Evolutionary conservation across 2,329 filamentous ascomycete genomes (phyloP).

Genomic region (Phialophora expanda): DNA sequence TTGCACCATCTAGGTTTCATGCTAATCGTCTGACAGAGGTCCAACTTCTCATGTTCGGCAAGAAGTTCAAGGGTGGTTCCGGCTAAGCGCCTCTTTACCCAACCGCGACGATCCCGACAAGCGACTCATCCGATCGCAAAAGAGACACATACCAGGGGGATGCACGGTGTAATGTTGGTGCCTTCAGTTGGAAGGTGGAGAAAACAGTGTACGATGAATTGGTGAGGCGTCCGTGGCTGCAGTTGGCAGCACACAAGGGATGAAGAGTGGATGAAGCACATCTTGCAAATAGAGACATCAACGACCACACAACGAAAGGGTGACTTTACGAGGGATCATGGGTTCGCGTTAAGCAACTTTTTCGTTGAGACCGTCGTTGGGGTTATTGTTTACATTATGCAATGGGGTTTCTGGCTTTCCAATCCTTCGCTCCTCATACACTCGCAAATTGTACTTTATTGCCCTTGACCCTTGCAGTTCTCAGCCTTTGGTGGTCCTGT

Average conservation of each 20-base stretch:
- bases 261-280: constrained; percentile 19
- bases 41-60: constrained; percentile 98
- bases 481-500: not conserved
- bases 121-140: constrained; percentile 14
- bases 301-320: constrained; percentile 20
- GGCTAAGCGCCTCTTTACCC: constrained; percentile 41
- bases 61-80: constrained; percentile 81
- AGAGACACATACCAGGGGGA: not conserved
- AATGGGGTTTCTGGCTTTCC: constrained; percentile 29
- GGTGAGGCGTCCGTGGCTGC: constrained; percentile 9
- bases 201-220: constrained; percentile 20
- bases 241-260: constrained; percentile 10
- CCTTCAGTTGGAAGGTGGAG: constrained; percentile 25
- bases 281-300: constrained; percentile 32
- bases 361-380: constrained; percentile 19
- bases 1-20: not conserved
- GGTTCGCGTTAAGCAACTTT: constrained; percentile 9
- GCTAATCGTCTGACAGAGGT: constrained; percentile 37
- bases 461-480: not conserved
- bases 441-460: constrained; percentile 55
- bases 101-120: constrained; percentile 22
- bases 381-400: constrained; percentile 22
- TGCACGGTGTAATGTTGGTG: constrained; percentile 17
- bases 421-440: constrained; percentile 22
- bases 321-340: constrained; percentile 13